Conservation (phyloP, 2,329 filamentous ascomycete genomes). For the Penicillium aurantiogriseum region DNA sequence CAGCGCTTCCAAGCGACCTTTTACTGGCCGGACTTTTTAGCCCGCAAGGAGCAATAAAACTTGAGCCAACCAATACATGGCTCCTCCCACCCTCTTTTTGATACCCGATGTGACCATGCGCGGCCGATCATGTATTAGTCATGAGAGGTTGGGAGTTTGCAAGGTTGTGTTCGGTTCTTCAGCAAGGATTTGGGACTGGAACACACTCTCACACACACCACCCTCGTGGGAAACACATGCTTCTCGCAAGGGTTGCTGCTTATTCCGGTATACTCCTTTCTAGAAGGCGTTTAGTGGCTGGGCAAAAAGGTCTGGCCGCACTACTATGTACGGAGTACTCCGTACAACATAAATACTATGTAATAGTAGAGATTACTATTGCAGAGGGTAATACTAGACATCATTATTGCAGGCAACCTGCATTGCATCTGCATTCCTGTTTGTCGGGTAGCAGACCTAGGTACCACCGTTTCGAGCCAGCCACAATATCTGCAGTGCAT, state of each 20-base stretch:
- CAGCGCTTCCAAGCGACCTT: conserved; percentile 5
- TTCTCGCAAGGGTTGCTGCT: not conserved
- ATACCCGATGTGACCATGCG: conserved; percentile 18
- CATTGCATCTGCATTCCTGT: conserved; percentile 5
- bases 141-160: not conserved
- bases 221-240: conserved; percentile 8
- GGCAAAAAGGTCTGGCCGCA: not conserved
- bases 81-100: conserved; percentile 10
- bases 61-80: conserved; percentile 9
- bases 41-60: not conserved
- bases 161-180: not conserved
- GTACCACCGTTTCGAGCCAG: not conserved
- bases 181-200: not conserved
- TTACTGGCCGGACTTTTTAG: conserved; percentile 10
- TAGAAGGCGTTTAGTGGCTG: conserved; percentile 7
- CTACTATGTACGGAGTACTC: too few species aligned
- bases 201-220: not conserved
- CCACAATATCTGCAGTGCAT: not conserved
- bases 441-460: not conserved
- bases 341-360: not conserved
- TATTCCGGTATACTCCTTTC: not conserved
- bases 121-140: conserved; percentile 18
- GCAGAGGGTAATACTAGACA: conserved; percentile 1
- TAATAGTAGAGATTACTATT: not conserved
- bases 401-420: conserved; percentile 5